Evolutionary conservation across 129 eudicot genomes (phyloP).

Genomic region (Chrysanthemum makinoi): DNA sequence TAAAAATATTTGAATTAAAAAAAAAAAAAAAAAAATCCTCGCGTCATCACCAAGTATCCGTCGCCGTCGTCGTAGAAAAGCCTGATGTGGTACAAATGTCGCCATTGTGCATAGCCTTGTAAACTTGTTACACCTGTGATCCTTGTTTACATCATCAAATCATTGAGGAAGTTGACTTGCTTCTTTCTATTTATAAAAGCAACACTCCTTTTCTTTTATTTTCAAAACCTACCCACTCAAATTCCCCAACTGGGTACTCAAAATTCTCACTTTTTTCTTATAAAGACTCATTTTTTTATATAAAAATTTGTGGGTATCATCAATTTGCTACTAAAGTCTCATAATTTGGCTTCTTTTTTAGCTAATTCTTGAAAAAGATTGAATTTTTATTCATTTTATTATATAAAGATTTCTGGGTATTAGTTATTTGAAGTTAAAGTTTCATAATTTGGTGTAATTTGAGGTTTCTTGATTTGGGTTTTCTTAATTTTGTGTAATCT

Average conservation of each 20-base stretch:
- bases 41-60: too few species aligned
- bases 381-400: neutral
- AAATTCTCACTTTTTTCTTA: neutral
- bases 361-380: slow-evolving; percentile 17
- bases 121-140: neutral
- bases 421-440: neutral
- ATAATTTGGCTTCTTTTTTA: neutral
- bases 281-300: too few species aligned
- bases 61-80: too few species aligned
- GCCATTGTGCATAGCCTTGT: too few species aligned
- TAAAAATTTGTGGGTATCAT: too few species aligned
- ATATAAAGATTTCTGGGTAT: slow-evolving; percentile 14
- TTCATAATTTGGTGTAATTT: neutral
- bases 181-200: slow-evolving; percentile 15
- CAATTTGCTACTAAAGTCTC: too few species aligned
- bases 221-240: slow-evolving; percentile 34
- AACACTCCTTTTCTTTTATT: slow-evolving; percentile 8
- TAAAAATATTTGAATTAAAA: too few species aligned
- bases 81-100: too few species aligned
- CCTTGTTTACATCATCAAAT: slow-evolving; percentile 18
- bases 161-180: slow-evolving; percentile 29
- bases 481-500: slow-evolving; percentile 17
- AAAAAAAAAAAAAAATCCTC: too few species aligned
- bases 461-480: slow-evolving; percentile 20
- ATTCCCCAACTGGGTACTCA: slow-evolving; percentile 6